Evolutionary conservation across 2,329 filamentous ascomycete species (phyloP).

Genomic region (Cylindrodendrum hubeiense): DNA sequence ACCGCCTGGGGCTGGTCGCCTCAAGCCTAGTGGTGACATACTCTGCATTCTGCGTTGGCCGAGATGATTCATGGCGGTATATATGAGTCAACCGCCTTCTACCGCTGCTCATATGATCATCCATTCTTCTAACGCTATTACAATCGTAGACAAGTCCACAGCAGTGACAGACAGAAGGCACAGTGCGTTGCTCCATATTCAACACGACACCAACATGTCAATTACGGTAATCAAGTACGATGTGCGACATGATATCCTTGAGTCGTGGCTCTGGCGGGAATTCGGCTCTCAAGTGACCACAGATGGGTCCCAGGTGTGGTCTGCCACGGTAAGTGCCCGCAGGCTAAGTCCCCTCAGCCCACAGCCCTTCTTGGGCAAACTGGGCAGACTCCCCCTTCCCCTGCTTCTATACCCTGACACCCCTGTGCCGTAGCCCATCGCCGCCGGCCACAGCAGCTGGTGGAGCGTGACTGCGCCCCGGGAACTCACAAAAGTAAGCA

Average conservation of each 20-base stretch:
- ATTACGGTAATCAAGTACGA: slow-evolving; percentile 3
- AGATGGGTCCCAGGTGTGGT: background rate
- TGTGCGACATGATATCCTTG: background rate
- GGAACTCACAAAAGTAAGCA: slow-evolving; percentile 2
- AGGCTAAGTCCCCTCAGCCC: background rate
- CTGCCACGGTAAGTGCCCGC: background rate
- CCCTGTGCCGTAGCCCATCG: background rate
- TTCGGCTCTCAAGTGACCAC: background rate
- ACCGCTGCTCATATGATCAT: background rate
- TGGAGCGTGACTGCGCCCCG: slow-evolving; percentile 10
- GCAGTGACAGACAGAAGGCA: background rate
- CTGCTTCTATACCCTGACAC: background rate
- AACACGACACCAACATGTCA: background rate
- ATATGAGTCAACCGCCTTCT: background rate
- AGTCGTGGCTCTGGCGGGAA: background rate
- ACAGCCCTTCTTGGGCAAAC: background rate
- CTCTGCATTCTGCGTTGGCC: background rate
- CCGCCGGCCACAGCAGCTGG: background rate
- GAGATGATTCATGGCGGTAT: background rate
- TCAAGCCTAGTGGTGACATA: background rate
- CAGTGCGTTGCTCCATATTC: background rate
- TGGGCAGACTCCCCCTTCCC: background rate
- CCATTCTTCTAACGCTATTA: background rate
- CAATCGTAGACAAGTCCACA: background rate
- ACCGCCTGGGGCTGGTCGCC: background rate